phyloP scores from a whole-genome alignment of 768 basidiomycete species.

The Suillus alpinus region DNA sequence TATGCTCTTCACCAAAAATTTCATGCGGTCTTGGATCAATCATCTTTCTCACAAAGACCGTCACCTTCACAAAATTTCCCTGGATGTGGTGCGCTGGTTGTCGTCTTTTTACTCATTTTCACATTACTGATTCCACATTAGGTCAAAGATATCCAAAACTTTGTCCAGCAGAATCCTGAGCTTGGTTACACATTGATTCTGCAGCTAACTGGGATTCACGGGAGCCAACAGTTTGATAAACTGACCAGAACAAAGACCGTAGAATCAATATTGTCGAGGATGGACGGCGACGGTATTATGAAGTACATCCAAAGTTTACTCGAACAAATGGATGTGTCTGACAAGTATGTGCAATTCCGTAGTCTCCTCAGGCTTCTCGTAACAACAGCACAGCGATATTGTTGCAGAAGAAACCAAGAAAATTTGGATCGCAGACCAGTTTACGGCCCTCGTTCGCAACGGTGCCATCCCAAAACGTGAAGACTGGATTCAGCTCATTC shows the following conservation, averaged over 20 bases:
- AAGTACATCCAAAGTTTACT: slow-evolving; percentile 75
- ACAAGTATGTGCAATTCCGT: slow-evolving; percentile 36
- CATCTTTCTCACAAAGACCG: slow-evolving; percentile 87
- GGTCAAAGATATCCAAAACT: slow-evolving; percentile 73
- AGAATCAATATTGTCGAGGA: slow-evolving; percentile 73
- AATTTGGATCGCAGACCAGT: slow-evolving; percentile 85
- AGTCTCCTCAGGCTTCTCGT: neutral
- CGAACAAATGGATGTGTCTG: slow-evolving; percentile 49
- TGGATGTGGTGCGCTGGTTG: slow-evolving; percentile 60
- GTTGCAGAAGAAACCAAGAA: slow-evolving; percentile 54
- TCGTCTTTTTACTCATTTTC: neutral
- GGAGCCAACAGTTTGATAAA: slow-evolving; percentile 86
- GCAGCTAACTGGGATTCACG: slow-evolving; percentile 80
- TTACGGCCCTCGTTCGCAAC: slow-evolving; percentile 75
- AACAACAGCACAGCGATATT: slow-evolving; percentile 37
- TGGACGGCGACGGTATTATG: slow-evolving; percentile 72
- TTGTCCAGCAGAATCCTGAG: slow-evolving; percentile 72
- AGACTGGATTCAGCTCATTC: slow-evolving; percentile 66
- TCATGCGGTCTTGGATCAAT: slow-evolving; percentile 97
- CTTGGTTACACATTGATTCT: slow-evolving; percentile 84
- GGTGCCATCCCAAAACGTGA: slow-evolving; percentile 78
- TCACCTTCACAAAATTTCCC: slow-evolving; percentile 86
- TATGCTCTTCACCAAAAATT: slow-evolving; percentile 90
- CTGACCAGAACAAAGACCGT: slow-evolving; percentile 91
- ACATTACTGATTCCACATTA: slow-evolving; percentile 26